Evolutionary conservation across 768 basidiomycete species (phyloP), one percentile per base, ranked within the genome.

Genomic region (Amanita rimosa): DNA sequence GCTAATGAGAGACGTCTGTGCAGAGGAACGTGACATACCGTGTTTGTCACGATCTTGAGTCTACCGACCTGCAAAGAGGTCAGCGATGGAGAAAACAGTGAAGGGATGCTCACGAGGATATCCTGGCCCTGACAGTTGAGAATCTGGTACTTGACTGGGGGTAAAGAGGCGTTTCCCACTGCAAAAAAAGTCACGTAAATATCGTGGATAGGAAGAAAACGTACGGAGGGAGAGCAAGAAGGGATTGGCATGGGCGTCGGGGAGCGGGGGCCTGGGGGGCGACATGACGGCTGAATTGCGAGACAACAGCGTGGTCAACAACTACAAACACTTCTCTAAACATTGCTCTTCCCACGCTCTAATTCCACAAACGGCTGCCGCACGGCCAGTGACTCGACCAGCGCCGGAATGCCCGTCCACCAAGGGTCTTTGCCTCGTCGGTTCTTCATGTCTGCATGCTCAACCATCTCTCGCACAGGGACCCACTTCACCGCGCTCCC

Each of bases 71-170:
- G 59, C 6, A 38, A 40, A n/a, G 40, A 19, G 39, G 26, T 26
- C 44, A 47, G 48, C 38, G 39, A 29, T 34, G 10, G 16, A 19
- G 13, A n/a, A 13, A 19, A 29, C 10, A 24, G 27, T 29, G 22
- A 34, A 17, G 17, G 1, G 34, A 34, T 31, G 33, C 53, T 52
- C 24, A 58, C 54, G 34, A 94, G 75, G 50, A 94, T 91, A 61
- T 91, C 81, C 61, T 83, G 80, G 2, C 85, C 87, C 63, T 94
- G 88, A 54, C 89, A 80, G 57, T 81, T 81, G 44, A 96, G 79
- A 53, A 89, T 85, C 73, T 94, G 92, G 63, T 90, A 95, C 68
- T 95, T 95, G 41, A 94, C 90, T 36, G 76, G 71, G 33, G 85
- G 85, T 51, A 81, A 67, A 43, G 56, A 53, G n/a, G 62, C 61